Evolutionary conservation across 2,329 filamentous ascomycete species (phyloP).

Genomic region (Neofusicoccum parvum): DNA sequence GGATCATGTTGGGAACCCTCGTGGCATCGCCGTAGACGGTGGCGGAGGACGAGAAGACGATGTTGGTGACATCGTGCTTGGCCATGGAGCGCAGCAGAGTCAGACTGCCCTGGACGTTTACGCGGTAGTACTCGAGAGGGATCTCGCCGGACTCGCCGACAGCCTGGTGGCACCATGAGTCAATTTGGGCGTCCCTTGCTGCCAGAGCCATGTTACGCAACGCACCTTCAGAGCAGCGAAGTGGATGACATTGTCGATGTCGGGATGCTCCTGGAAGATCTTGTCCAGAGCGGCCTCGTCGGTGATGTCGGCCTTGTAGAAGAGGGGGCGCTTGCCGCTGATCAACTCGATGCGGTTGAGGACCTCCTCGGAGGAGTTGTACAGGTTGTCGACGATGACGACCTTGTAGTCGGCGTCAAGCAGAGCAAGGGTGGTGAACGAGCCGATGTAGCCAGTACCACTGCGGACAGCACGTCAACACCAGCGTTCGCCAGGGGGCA

Average conservation of each 20-base stretch:
- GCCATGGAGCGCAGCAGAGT: conserved; percentile 84
- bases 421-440: conserved; percentile 89
- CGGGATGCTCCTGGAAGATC: conserved; percentile 84
- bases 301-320: conserved; percentile 86
- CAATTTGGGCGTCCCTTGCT: conserved; percentile 18
- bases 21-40: conserved; percentile 99
- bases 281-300: conserved; percentile 80
- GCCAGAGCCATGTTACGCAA: background rate
- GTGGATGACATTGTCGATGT: conserved; percentile 98
- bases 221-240: conserved; percentile 93
- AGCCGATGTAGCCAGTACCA: conserved; percentile 98
- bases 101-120: conserved; percentile 94
- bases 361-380: conserved; percentile 92
- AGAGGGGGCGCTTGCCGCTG: conserved; percentile 80
- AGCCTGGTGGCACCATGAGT: conserved; percentile 59
- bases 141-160: conserved; percentile 94
- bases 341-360: conserved; percentile 95
- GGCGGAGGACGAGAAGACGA: conserved; percentile 97
- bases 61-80: conserved; percentile 88
- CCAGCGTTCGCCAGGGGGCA: background rate
- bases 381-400: conserved; percentile 92
- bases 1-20: conserved; percentile 96
- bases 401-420: conserved; percentile 95
- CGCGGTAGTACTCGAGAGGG: conserved; percentile 94
- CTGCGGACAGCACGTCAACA: conserved; percentile 49